Conservation (phyloP, 2,329 filamentous ascomycete genomes). For the Botryosphaeria agaves region DNA sequence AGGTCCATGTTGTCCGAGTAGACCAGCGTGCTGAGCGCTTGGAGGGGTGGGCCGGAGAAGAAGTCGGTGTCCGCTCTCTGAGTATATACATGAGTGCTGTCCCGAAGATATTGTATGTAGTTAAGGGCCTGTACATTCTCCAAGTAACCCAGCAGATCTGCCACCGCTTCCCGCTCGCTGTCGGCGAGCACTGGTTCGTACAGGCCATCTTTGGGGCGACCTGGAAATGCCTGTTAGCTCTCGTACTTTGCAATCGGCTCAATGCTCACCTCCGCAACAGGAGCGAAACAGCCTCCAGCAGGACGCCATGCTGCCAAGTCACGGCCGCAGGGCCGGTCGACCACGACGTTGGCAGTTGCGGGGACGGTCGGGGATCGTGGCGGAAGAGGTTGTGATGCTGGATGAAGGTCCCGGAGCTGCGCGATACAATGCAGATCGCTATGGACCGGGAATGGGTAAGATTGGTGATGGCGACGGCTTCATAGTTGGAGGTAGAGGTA, state of each 20-base stretch:
- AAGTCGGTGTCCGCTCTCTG: slow-evolving; percentile 95
- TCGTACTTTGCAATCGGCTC: slow-evolving; percentile 4
- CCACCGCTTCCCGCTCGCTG: slow-evolving; percentile 90
- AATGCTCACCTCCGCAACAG: not conserved
- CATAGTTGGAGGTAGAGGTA: no score
- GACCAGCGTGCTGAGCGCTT: slow-evolving; percentile 84
- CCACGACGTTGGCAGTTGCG: no score
- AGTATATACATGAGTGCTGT: slow-evolving; percentile 2
- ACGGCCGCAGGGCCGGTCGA: not conserved
- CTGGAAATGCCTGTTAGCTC: slow-evolving; percentile 14
- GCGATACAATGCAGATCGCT: no score
- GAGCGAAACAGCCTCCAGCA: not conserved
- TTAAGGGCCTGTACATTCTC: slow-evolving; percentile 56
- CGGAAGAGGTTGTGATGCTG: no score
- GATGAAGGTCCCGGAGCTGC: no score
- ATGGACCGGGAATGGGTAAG: no score
- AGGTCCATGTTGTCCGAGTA: slow-evolving; percentile 98
- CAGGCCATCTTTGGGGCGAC: slow-evolving; percentile 28
- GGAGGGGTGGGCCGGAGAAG: slow-evolving; percentile 88
- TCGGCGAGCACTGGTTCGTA: slow-evolving; percentile 59
- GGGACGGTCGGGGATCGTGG: no score
- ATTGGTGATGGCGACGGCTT: no score
- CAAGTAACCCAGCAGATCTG: slow-evolving; percentile 84
- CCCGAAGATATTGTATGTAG: not conserved
- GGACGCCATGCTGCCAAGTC: not conserved